Evolutionary conservation across 176 grass and related monocot species (phyloP).

Genomic region (Calamus simplicifolius): DNA sequence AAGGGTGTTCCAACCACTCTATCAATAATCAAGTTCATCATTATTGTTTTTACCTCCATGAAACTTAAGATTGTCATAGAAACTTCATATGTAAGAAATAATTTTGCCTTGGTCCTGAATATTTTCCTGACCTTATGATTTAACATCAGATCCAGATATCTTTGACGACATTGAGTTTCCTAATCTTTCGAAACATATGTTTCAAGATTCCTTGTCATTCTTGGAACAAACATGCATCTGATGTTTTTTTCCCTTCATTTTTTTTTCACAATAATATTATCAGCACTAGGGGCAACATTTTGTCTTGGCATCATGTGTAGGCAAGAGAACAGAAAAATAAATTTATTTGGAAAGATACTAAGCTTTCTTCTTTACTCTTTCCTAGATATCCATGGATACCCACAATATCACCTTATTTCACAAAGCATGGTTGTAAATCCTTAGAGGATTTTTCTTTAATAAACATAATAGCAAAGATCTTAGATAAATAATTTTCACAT

Average conservation of each 20-base stretch:
- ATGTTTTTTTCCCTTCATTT: slow-evolving; percentile 40
- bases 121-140: slow-evolving; percentile 95
- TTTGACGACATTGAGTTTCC: slow-evolving; percentile 90
- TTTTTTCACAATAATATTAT: slow-evolving; percentile 28
- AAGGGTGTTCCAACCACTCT: slow-evolving; percentile 73
- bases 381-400: slow-evolving; percentile 80
- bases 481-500: no score
- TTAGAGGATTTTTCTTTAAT: no score
- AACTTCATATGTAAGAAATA: slow-evolving; percentile 57
- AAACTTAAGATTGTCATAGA: slow-evolving; percentile 73
- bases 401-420: slow-evolving; percentile 85
- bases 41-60: slow-evolving; percentile 88
- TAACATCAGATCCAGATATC: slow-evolving; percentile 94
- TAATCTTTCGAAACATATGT: slow-evolving; percentile 88
- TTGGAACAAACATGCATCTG: slow-evolving; percentile 41
- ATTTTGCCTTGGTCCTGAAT: slow-evolving; percentile 78
- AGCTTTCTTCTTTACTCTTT: slow-evolving; percentile 93
- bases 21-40: slow-evolving; percentile 96
- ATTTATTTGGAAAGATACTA: slow-evolving; percentile 62
- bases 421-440: slow-evolving; percentile 55
- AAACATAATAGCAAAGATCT: no score
- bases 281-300: slow-evolving; percentile 24
- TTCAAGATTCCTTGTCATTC: slow-evolving; percentile 84
- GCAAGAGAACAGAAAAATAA: slow-evolving; percentile 78
- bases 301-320: slow-evolving; percentile 95